phyloP scores from a whole-genome alignment of 2,329 filamentous ascomycete genomes.

The Ophiognomonia clavigignenti-juglandacearum region DNA sequence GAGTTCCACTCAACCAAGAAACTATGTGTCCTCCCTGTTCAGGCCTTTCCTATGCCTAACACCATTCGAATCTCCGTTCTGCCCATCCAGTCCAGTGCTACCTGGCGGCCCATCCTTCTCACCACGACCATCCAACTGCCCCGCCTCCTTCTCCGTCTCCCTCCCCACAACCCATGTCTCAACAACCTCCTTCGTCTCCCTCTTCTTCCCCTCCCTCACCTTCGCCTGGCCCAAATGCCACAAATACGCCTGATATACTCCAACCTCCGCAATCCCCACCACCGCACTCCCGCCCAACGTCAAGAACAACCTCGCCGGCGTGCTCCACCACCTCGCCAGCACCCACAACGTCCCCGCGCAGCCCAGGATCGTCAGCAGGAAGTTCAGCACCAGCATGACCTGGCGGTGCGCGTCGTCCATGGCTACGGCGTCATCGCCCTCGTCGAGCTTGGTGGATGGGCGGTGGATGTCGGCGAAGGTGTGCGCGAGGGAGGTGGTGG shows the following conservation, averaged over 20 bases:
- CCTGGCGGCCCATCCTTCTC: too few species aligned
- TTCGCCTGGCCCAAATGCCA: constrained; percentile 67
- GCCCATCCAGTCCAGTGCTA: constrained; percentile 13
- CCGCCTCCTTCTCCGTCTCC: constrained; percentile 21
- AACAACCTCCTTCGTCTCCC: constrained; percentile 64
- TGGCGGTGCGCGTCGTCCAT: constrained; percentile 75
- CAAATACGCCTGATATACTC: constrained; percentile 71
- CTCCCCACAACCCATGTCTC: constrained; percentile 64
- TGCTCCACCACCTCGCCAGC: constrained; percentile 70
- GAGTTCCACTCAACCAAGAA: too few species aligned
- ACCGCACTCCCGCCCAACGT: constrained; percentile 65
- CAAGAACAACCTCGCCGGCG: constrained; percentile 63
- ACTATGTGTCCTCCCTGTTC: background rate
- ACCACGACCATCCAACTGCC: constrained; percentile 11
- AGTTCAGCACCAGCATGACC: constrained; percentile 80
- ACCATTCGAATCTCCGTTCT: constrained; percentile 18
- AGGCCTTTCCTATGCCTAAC: constrained; percentile 2
- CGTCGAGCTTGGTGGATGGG: constrained; percentile 39
- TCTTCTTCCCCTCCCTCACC: constrained; percentile 51
- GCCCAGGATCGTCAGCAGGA: constrained; percentile 79
- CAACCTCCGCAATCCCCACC: constrained; percentile 72
- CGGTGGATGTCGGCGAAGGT: constrained; percentile 52
- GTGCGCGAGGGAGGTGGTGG: constrained; percentile 43
- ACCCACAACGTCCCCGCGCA: constrained; percentile 75
- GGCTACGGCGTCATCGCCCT: constrained; percentile 56